Percentiles rank a stretch among this genome's conserved stretches.
Evolutionary conservation across 78 protist species (phyloP).

Genomic region (Dictyostelium intermedium): DNA sequence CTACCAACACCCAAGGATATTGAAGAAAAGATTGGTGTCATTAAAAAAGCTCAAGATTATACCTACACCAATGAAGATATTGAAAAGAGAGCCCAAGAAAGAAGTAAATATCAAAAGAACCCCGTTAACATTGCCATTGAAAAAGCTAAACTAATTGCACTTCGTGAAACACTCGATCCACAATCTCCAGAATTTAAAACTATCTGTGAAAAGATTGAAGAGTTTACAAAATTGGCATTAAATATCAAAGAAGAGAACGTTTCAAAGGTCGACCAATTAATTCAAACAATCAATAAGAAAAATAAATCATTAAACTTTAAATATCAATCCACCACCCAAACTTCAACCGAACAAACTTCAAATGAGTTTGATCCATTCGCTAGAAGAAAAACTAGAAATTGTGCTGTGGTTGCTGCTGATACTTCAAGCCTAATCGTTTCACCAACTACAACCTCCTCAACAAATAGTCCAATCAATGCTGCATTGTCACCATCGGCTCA

Average conservation of each 20-base stretch:
- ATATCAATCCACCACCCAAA: neutral
- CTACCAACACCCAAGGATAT: conserved; percentile 11
- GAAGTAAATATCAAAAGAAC: neutral
- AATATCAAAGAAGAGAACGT: neutral
- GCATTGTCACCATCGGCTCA: neutral
- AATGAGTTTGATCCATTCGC: conserved; percentile 64
- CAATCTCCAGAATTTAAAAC: neutral
- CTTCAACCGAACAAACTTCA: neutral
- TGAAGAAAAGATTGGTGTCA: conserved; percentile 23
- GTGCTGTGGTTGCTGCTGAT: conserved; percentile 39
- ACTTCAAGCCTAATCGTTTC: neutral
- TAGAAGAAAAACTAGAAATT: conserved; percentile 39
- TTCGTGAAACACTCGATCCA: conserved; percentile 20
- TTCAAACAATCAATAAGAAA: conserved; percentile 15
- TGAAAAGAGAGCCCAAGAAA: conserved; percentile 47
- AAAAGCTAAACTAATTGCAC: conserved; percentile 35
- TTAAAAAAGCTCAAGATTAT: conserved; percentile 35
- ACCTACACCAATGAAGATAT: conserved; percentile 46
- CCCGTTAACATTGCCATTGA: conserved; percentile 44
- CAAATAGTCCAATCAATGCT: neutral
- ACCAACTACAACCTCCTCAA: neutral
- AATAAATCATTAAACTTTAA: conserved; percentile 37
- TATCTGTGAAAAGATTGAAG: neutral
- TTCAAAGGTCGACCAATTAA: neutral
- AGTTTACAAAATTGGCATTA: neutral